These are phyloP conservation scores for Byssoonygena ceratinophila DNA, from an alignment of 2,329 filamentous ascomycete genomes.

Conservation along the genomic window DNA sequence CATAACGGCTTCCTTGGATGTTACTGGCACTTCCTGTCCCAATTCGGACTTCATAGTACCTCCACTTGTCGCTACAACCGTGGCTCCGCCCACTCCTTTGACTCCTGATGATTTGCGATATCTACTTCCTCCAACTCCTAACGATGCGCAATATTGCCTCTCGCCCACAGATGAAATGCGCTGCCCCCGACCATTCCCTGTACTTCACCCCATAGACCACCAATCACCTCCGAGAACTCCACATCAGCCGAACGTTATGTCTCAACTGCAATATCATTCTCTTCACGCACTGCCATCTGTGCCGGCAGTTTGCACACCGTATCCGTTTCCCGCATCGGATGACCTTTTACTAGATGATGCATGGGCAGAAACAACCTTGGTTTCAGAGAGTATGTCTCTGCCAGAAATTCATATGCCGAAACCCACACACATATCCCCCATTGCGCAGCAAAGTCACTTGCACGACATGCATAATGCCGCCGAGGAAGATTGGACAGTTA, in stretches of 20 bases:
- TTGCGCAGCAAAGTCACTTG: constrained; percentile 26
- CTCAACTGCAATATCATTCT: constrained; percentile 30
- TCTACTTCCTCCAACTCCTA: constrained; percentile 32
- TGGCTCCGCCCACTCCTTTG: constrained; percentile 36
- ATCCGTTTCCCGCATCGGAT: constrained; percentile 15
- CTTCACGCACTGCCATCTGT: constrained; percentile 35
- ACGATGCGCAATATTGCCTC: constrained; percentile 31
- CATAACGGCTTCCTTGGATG: constrained; percentile 37
- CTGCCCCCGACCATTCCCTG: constrained; percentile 28
- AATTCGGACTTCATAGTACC: constrained; percentile 27
- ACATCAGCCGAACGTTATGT: constrained; percentile 30
- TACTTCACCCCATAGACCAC: constrained; percentile 33
- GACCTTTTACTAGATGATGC: constrained; percentile 32
- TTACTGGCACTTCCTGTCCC: constrained; percentile 26
- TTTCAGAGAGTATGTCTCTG: constrained; percentile 31
- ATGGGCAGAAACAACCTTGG: constrained; percentile 33
- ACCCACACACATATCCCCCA: constrained; percentile 29
- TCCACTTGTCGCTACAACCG: constrained; percentile 26
- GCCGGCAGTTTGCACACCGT: constrained; percentile 21
- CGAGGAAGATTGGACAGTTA: constrained; percentile 21
- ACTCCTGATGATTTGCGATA: constrained; percentile 36
- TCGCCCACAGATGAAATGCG: constrained; percentile 23
- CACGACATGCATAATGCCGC: constrained; percentile 24
- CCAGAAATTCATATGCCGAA: constrained; percentile 27
- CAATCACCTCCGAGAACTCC: constrained; percentile 39